Evolutionary conservation across 2,329 filamentous ascomycete genomes (phyloP), one percentile per base, ranked within the genome.

Genomic region (Bipolaris bicolor): DNA sequence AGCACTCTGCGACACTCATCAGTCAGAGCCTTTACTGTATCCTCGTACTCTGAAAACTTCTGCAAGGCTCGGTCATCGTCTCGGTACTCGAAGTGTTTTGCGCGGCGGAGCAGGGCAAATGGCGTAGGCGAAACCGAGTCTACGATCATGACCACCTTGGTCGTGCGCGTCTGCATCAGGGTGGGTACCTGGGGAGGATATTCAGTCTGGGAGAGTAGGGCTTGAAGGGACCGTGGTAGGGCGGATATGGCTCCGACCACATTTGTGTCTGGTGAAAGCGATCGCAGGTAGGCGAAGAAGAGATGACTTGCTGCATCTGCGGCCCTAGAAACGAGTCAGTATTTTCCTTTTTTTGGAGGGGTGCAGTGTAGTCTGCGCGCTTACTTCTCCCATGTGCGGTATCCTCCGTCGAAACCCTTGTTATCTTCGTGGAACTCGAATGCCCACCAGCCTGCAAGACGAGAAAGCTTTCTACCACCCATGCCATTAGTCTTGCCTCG

Each of bases 391-490:
- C 95, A 99, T 43, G 87, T 86, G 72, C 90, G 91, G 78, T 99
- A 99, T 52, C 94, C 93, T 39, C 91, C 91, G 66, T 98, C 95
- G 68, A 99, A 99, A 15, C 95, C 95, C 73, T 90, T 94, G 40
- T 90, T 90, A 6, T 88, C 88, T 73, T 98, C 93, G 45, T 83
- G 86, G 65, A 96, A 91, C 71, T 97, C 94, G 74, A 99, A 99
- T 1, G 94, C 92, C 95, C 95, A 99, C 95, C 95, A 99, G 44
- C 93, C 92, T 39, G 94, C 95, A 84, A 96, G 91, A 65, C 95
- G 87, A 9, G 95, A 98, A 52, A 99, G 84, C 76, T 98, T 98
- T 63, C 93, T 88, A 24, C 95, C 95, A 59, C 92, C 91, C 62
- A 99, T 86, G 41, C 95, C 95, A 75, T 99, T 99, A 52, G 83